Conservation (phyloP, 2,329 filamentous ascomycete species). For the Aspergillus pseudoglaucus region DNA sequence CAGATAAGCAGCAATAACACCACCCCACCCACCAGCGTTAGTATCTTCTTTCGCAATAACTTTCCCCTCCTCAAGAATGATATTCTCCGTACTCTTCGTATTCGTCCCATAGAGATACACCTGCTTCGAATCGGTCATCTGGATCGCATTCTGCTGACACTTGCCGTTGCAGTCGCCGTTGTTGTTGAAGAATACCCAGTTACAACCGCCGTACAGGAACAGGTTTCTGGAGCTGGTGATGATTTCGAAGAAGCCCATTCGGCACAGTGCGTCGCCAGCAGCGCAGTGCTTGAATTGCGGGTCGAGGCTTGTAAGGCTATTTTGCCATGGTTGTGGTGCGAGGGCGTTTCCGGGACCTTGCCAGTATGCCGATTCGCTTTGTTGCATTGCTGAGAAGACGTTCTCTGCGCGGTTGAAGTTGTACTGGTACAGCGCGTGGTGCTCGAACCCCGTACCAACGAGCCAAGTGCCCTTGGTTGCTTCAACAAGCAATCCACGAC, state of each 20-base stretch:
- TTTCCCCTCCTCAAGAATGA: conserved; percentile 20
- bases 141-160: conserved; percentile 34
- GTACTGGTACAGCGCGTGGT: conserved; percentile 44
- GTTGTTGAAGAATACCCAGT: conserved; percentile 38
- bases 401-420: conserved; percentile 39
- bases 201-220: conserved; percentile 33
- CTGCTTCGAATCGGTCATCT: conserved; percentile 17
- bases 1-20: conserved; percentile 26
- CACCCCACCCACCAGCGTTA: conserved; percentile 31
- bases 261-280: conserved; percentile 25
- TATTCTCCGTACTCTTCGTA: conserved; percentile 24
- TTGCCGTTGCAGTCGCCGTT: conserved; percentile 20
- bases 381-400: conserved; percentile 34
- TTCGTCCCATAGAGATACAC: conserved; percentile 26
- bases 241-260: conserved; percentile 28
- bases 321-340: conserved; percentile 22
- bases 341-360: conserved; percentile 27
- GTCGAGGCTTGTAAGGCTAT: conserved; percentile 15
- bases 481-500: conserved; percentile 38
- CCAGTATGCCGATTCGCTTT: conserved; percentile 28
- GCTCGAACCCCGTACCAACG: conserved; percentile 42
- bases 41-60: conserved; percentile 18
- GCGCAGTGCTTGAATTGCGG: conserved; percentile 23
- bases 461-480: conserved; percentile 40
- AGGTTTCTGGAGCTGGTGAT: conserved; percentile 25